Base-by-base conservation (phyloP, 148 eudicot species). In the Camellia lanceoleosa region DNA sequence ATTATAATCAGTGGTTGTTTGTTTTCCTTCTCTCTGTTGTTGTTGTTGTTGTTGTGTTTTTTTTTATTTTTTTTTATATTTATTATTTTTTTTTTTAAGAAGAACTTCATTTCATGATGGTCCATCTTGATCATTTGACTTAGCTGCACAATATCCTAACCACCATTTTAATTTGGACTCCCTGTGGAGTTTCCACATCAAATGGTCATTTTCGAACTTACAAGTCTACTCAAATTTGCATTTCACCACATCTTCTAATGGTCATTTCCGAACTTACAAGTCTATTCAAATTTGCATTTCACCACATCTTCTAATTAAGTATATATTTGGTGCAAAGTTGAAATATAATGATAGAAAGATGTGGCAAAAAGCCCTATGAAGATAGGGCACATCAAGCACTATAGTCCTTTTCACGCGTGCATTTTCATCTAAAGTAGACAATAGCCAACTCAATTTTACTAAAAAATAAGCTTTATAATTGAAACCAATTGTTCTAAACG, bases 371-470 rank as follows among this genome's bases (percentile, higher is more conserved):
- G 4, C 18, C 65, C 44, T 67, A n/a, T 42, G 42, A 67, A 67
- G 71, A 67, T 11, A 67, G 41, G 71, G 18, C 47, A 67, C 12
- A 30, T 67, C 47, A 12, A 67, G 71, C 71, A 67, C 69, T 66
- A 66, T 30, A 30, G 44, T 38, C 71, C 71, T 5, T 67, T 67
- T 67, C 61, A 3, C 3, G 15, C 12, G 58, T 54, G 15, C 12
- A 9, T 58, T 5, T 58, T 58, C 61, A 10, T 58, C 61, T 14
- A 58, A 58, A 9, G 11, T 3, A 3, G 61, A 58, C 0, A 58
- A 58, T 3, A 14, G 61, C 61, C 52, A 49, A 49, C 16, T 58
- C 61, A 58, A 14, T 58, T 9, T 11, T 3, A 14, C 61, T 58
- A 3, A 58, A 58, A 58, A 58, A 11, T 5, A 3, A 14, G 61